phyloP scores from a whole-genome alignment of 345 rosid genomes.

The Sonneratia caseolaris region DNA sequence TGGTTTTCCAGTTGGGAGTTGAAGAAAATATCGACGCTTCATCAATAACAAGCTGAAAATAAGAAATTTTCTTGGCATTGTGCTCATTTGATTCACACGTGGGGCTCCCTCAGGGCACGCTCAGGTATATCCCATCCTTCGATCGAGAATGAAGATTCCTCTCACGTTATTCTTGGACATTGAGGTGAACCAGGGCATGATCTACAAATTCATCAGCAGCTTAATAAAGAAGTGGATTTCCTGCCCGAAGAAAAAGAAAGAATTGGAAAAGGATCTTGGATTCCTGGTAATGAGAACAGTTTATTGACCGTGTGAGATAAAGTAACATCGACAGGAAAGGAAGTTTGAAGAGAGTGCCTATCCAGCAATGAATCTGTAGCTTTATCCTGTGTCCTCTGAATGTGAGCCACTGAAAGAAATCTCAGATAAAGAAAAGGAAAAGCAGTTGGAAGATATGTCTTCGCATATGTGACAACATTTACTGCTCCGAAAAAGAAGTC shows the following conservation, averaged over 20 bases:
- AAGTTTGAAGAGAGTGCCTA: neutral
- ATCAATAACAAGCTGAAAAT: neutral
- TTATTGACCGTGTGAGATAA: neutral
- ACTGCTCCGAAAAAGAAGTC: too few relatives aligned
- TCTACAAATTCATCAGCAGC: neutral
- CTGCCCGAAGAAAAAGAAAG: neutral
- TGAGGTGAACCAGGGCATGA: neutral
- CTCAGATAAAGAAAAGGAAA: neutral
- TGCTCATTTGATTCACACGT: neutral
- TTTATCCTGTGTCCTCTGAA: neutral
- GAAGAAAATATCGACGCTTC: neutral
- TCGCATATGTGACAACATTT: too few relatives aligned
- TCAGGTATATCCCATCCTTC: neutral
- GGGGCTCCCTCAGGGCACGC: neutral
- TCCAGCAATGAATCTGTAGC: conserved; percentile 4
- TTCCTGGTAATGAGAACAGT: neutral
- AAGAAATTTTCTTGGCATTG: neutral
- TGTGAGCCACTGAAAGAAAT: neutral
- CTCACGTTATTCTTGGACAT: neutral
- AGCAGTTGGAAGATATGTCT: too few relatives aligned
- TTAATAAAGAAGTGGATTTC: neutral
- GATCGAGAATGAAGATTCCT: neutral
- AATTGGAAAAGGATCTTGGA: too few relatives aligned
- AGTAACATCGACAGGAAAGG: neutral
- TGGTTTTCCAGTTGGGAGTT: too few relatives aligned